phyloP scores from a whole-genome alignment of 306 rosid species.

The Vigna radiata region DNA sequence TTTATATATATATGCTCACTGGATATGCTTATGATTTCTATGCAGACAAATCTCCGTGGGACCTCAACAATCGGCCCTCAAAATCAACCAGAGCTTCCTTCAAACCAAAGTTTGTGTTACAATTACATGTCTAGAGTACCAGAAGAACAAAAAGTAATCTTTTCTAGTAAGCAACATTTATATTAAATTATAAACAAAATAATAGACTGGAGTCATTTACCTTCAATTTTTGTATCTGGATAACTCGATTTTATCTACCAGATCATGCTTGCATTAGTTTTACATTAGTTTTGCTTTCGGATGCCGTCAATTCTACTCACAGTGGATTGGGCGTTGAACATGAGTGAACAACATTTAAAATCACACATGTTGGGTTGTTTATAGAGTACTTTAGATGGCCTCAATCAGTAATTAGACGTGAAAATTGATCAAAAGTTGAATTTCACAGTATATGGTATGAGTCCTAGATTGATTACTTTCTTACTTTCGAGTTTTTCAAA shows the following conservation, averaged over 20 bases:
- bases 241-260: background rate
- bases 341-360: background rate
- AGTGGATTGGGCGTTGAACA: background rate
- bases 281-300: background rate
- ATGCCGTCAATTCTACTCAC: background rate
- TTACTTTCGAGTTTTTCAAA: background rate
- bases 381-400: background rate
- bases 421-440: background rate
- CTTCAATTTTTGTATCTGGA: background rate
- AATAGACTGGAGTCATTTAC: background rate
- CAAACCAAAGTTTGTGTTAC: conserved; percentile 65
- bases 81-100: conserved; percentile 74
- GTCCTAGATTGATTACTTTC: background rate
- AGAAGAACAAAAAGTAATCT: conserved; percentile 51
- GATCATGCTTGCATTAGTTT: background rate
- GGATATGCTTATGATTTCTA: background rate
- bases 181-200: background rate
- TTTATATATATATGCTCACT: background rate
- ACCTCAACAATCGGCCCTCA: conserved; percentile 33
- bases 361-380: background rate
- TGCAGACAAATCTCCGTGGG: conserved; percentile 60
- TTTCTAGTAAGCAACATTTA: no score
- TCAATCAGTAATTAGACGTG: background rate
- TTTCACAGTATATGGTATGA: background rate
- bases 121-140: conserved; percentile 34